Evolutionary conservation across 2,329 filamentous ascomycete genomes (phyloP), one percentile per base, ranked within the genome.

Genomic region (Apiospora saccharicola): DNA sequence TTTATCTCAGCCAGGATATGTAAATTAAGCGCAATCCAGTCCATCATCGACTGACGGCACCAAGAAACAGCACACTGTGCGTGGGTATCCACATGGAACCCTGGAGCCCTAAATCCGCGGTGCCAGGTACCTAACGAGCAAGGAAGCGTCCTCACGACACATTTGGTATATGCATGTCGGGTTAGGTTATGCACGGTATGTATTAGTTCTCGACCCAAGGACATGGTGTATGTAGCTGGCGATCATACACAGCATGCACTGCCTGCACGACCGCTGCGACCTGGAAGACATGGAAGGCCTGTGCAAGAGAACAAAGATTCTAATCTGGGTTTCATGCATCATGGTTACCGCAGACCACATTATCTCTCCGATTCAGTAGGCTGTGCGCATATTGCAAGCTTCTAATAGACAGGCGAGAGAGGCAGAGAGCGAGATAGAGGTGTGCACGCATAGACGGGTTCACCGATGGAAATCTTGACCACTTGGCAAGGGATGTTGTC

Each of bases 181-280:
- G 57, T 2, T 41, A 12, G 57, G 57, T 64, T 41, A 64, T 41
- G 57, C 34, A 64, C 22, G 57, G 57, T 64, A 41, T 41, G 19
- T 64, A 37, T 19, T 61, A 22, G 57, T 37, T 41, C 57, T 64
- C 57, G 57, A 41, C 57, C 57, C 57, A 64, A 24, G 34, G 30
- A 41, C 34, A n/a, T 64, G 57, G 57, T 41, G 57, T 64, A 41
- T 41, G 57, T 64, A 41, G 34, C 34, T 37, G 57, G 57, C 30
- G 34, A 64, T 64, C 57, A 64, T n/a, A 64, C 57, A 64, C 57
- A 64, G 57, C 57, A 64, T 64, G 57, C 57, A 64, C 57, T n/a
- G 57, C 57, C 57, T 64, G 34, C 34, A 64, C 57, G 34, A 22
- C 22, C 57, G 57, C 57, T 64, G 57, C 57, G 34, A 41, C 57